These are phyloP conservation scores for Rickenella mellea DNA, from an alignment of 768 basidiomycete genomes.

Conservation along the genomic window DNA sequence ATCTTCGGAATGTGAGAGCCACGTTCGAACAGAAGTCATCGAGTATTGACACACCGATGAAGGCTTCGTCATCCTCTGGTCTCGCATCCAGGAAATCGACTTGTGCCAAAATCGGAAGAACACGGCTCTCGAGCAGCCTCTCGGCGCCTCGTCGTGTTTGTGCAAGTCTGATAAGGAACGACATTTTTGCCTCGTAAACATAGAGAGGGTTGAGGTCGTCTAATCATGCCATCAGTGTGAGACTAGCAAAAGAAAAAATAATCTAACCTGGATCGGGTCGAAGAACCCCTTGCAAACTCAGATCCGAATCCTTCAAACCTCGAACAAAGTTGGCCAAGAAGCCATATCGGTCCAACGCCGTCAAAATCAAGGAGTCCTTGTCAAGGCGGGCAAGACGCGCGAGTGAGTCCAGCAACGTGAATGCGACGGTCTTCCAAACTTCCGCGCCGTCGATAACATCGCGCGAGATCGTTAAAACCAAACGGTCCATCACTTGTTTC, in stretches of 20 bases:
- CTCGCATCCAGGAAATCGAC: conserved; percentile 84
- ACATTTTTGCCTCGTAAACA: conserved; percentile 93
- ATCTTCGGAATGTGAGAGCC: conserved; percentile 33
- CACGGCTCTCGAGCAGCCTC: conserved; percentile 65
- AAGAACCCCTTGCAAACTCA: conserved; percentile 61
- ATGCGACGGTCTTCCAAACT: conserved; percentile 95
- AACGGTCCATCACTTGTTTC: conserved; percentile 58
- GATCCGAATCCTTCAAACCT: conserved; percentile 77
- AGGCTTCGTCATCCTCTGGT: conserved; percentile 74
- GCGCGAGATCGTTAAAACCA: conserved; percentile 66
- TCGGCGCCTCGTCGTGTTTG: conserved; percentile 82
- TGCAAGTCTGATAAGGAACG: conserved; percentile 75
- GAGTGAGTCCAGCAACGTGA: conserved; percentile 79
- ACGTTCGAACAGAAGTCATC: not conserved
- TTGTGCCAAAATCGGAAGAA: conserved; percentile 64
- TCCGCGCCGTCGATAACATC: conserved; percentile 94
- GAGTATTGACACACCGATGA: conserved; percentile 52
- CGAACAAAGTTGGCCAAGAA: conserved; percentile 74
- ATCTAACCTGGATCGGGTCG: conserved; percentile 81
- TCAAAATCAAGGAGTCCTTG: conserved; percentile 53
- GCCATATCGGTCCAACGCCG: conserved; percentile 59
- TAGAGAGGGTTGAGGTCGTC: conserved; percentile 88
- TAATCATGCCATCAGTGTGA: conserved; percentile 19
- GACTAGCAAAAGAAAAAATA: not conserved
- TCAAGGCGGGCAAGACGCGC: conserved; percentile 63